Conservation (phyloP, 2,329 filamentous ascomycete genomes). For the Aureobasidium sp. region DNA sequence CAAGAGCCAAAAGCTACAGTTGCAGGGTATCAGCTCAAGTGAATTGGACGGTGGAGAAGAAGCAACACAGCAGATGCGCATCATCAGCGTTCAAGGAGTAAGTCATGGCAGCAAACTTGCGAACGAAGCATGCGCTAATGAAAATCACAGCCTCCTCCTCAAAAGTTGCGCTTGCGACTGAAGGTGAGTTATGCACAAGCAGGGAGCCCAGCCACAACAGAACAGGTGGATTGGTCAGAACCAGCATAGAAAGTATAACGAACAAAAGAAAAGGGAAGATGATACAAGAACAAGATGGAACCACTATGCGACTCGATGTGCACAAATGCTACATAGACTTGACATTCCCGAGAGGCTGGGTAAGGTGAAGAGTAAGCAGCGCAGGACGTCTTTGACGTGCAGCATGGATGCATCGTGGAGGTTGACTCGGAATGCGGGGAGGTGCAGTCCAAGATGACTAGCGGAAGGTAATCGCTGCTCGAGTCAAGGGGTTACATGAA, state of each 20-base stretch:
- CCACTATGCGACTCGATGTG: neutral
- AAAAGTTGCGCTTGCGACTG: conserved; percentile 70
- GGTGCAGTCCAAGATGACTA: neutral
- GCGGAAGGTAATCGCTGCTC: neutral
- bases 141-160: conserved; percentile 55
- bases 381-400: neutral
- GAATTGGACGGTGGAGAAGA: conserved; percentile 72
- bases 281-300: neutral
- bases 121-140: conserved; percentile 1
- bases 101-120: conserved; percentile 40
- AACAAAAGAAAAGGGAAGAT: neutral
- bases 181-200: conserved; percentile 75
- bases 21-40: conserved; percentile 79
- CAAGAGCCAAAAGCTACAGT: conserved; percentile 88
- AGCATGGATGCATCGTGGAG: neutral
- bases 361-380: neutral
- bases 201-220: conserved; percentile 63
- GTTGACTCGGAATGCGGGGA: neutral
- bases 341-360: neutral
- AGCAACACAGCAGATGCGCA: conserved; percentile 84
- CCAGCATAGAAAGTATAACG: conserved; percentile 36
- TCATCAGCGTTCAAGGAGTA: conserved; percentile 81
- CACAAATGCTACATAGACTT: neutral
- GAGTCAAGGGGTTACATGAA: neutral
- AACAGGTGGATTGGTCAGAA: conserved; percentile 97